Base-by-base conservation (phyloP, 805 yeast genomes). In the Saccharomycopsis sp. region DNA sequence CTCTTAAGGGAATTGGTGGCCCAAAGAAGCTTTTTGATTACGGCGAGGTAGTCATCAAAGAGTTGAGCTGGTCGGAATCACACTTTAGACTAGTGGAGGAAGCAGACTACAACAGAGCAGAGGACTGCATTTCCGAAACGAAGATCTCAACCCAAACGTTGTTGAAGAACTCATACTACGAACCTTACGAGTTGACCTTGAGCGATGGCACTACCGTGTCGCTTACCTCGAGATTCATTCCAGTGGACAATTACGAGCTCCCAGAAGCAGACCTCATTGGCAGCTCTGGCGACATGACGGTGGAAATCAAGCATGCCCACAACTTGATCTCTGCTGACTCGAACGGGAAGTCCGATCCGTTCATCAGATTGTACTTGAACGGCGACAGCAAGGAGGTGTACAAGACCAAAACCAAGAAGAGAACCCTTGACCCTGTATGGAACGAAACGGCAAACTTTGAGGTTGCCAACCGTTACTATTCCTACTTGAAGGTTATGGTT, bases 291-390 rank as follows among this genome's bases (percentile, higher is more conserved):
- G 64, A 63, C 21, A 60, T 89, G 50, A 68, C 67, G 17, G 68
- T 87, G 26, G 74, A 70, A 22, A 67, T 84, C 4, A 50, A 77
- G 34, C 65, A 68, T 36, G 97, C 92, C 2, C 69, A 69, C 12
- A 73, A 73, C 38, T 68, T 92, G 44, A 75, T 80, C 30, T 71
- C 95, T 10, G 94, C 88, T n/a, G 99, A 92, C 61, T 67, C 83
- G 22, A 80, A 80, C 52, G 97, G 97, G 38, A 81, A 82, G 57
- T 85, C 96, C 3, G 99, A 92, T 62, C 99, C 99, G 41, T 89
- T 77, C 58, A 69, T 77, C 45, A 73, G 77, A 53, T 69, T 86
- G 48, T 77, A 68, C 53, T 55, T 85, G 52, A 77, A 88, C 60
- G 79, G 79, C 30, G 67, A 65, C 12, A 69, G 69, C 40, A 73